Percentiles rank a stretch among this genome's conserved stretches.
Conservation (phyloP, 345 rosid genomes). For the Microcos paniculata region DNA sequence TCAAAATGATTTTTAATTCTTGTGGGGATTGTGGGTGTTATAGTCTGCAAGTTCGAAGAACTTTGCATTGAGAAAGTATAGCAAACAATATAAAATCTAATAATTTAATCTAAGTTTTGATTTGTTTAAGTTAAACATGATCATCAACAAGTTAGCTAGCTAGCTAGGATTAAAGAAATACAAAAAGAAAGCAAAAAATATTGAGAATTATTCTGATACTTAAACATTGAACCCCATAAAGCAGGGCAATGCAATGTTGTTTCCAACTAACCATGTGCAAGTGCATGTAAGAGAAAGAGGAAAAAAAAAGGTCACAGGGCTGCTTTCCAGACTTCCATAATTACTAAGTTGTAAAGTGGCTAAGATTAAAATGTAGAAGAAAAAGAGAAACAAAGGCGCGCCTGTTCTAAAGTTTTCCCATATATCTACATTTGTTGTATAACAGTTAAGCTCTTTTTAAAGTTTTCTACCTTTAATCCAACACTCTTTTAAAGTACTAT, state of each 20-base stretch:
- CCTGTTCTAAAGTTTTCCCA: constrained; percentile 8
- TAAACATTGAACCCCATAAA: background rate
- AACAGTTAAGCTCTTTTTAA: constrained; percentile 13
- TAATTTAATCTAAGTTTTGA: background rate
- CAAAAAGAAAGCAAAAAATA: background rate
- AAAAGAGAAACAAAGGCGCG: background rate
- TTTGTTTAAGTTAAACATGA: background rate
- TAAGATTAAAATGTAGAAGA: background rate
- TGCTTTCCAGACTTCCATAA: constrained; percentile 23
- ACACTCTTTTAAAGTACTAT: constrained; percentile 31
- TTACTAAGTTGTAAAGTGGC: constrained; percentile 27
- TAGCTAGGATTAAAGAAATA: background rate
- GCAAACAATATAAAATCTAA: background rate
- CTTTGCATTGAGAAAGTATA: background rate
- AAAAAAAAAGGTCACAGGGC: constrained; percentile 1
- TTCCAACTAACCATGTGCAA: constrained; percentile 21
- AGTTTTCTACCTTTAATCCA: constrained; percentile 31
- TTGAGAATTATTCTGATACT: background rate
- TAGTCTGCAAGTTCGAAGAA: background rate
- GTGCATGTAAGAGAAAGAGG: background rate
- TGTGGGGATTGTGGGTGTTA: background rate
- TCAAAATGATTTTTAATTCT: background rate
- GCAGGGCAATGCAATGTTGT: background rate
- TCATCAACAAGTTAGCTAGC: too few species aligned
- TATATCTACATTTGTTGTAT: background rate